Evolutionary conservation across 768 basidiomycete genomes (phyloP).

Genomic region (Chalciporus chontae): DNA sequence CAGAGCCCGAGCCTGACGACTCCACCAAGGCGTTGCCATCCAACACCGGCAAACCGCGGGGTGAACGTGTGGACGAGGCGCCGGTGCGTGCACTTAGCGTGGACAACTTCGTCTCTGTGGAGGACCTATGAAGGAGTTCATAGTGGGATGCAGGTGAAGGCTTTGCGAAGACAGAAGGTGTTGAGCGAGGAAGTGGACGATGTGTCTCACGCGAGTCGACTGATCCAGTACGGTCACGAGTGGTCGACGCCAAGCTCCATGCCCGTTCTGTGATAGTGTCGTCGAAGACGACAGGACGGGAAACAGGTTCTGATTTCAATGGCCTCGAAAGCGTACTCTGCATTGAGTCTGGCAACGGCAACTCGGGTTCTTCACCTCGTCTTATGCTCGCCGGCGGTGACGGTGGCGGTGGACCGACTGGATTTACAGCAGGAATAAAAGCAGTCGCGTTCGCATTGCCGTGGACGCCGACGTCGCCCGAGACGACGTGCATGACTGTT

Average conservation of each 20-base stretch:
- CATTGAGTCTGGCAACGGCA: constrained; percentile 25
- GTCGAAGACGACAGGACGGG: constrained; percentile 32
- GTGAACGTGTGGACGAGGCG: constrained; percentile 16
- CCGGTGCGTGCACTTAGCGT: constrained; percentile 25
- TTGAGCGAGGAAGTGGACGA: constrained; percentile 15
- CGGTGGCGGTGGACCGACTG: constrained; percentile 55
- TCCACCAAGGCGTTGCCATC: constrained; percentile 21
- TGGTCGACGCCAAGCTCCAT: constrained; percentile 15
- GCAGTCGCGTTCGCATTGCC: background rate
- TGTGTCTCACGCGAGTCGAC: constrained; percentile 27
- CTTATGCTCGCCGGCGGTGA: constrained; percentile 46
- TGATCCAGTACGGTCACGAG: constrained; percentile 28
- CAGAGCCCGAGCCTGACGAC: constrained; percentile 14
- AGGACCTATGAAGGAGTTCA: constrained; percentile 41
- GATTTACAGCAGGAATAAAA: background rate
- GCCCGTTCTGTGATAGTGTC: constrained; percentile 28
- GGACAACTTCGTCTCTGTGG: constrained; percentile 47
- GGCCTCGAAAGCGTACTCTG: constrained; percentile 23
- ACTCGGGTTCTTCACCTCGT: constrained; percentile 12
- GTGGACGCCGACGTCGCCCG: constrained; percentile 16
- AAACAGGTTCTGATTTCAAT: constrained; percentile 18
- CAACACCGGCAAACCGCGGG: constrained; percentile 8
- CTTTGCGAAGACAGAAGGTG: constrained; percentile 21
- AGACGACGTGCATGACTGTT: constrained; percentile 31
- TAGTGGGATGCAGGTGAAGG: constrained; percentile 13